These are phyloP conservation scores for Pseudogymnoascus sp. DNA, from an alignment of 2,329 filamentous ascomycete genomes.

Conservation along the genomic window DNA sequence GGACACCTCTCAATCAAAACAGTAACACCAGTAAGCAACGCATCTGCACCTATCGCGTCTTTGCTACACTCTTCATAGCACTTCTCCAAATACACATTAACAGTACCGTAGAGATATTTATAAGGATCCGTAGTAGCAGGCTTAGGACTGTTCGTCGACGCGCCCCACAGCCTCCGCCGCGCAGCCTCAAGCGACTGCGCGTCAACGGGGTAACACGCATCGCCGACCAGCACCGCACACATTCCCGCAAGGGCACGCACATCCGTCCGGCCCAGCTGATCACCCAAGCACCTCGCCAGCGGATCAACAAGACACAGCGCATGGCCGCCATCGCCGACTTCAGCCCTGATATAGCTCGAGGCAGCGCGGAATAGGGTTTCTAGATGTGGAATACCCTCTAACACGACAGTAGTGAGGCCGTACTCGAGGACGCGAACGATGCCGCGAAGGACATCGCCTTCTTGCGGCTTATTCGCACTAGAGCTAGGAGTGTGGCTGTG, in stretches of 20 bases:
- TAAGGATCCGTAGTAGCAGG: constrained; percentile 51
- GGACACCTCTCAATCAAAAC: constrained; percentile 35
- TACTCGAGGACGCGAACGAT: constrained; percentile 61
- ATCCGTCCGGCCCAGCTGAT: constrained; percentile 24
- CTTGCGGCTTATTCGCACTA: constrained; percentile 37
- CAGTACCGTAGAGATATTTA: constrained; percentile 57
- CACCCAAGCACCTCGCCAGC: constrained; percentile 49
- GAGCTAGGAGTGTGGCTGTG: constrained; percentile 26
- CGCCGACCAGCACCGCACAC: constrained; percentile 23
- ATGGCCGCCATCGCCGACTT: constrained; percentile 62
- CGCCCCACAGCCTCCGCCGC: constrained; percentile 61
- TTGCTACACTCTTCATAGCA: constrained; percentile 45
- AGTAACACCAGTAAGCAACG: constrained; percentile 41
- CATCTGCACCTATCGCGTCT: constrained; percentile 40
- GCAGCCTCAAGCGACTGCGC: constrained; percentile 59
- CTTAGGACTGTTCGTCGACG: constrained; percentile 36
- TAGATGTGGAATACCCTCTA: constrained; percentile 34
- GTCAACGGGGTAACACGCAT: constrained; percentile 51
- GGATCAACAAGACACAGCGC: constrained; percentile 66
- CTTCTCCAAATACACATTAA: constrained; percentile 45
- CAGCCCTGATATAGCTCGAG: constrained; percentile 49
- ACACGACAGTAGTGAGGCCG: constrained; percentile 41
- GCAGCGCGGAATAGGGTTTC: constrained; percentile 51
- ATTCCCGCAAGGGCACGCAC: constrained; percentile 22
- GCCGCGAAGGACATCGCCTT: constrained; percentile 65